These are phyloP conservation scores for Hyphodiscus hymeniophilus DNA, from an alignment of 495 filamentous ascomycete species.

Conservation along the genomic window DNA sequence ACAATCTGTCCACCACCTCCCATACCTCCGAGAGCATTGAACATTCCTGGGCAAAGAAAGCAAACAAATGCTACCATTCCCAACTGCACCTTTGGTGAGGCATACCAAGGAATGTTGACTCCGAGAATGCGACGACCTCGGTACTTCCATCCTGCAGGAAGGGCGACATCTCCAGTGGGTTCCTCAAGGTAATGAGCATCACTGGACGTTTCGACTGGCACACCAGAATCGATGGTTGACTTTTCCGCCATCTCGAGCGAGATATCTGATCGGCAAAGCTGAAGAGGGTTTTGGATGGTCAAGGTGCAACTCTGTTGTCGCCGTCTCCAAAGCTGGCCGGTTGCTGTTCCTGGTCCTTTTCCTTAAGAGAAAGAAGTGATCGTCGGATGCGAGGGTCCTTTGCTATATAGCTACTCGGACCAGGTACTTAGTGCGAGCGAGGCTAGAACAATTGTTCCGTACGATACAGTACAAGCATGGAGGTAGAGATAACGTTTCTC, in stretches of 20 bases:
- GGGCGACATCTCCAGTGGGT: neutral
- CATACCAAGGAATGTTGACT: constrained; percentile 58
- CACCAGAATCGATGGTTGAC: neutral
- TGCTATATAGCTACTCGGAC: neutral
- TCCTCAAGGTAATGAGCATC: neutral
- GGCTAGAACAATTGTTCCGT: too few species aligned
- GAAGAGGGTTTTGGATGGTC: too few species aligned
- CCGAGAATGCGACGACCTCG: constrained; percentile 48
- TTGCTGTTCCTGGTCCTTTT: too few species aligned
- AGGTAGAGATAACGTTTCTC: neutral
- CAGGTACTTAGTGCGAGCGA: too few species aligned
- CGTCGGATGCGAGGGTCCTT: neutral
- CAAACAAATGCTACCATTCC: constrained; percentile 75
- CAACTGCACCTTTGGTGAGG: constrained; percentile 67
- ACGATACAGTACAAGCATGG: too few species aligned
- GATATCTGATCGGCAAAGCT: neutral
- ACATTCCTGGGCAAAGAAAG: constrained; percentile 76
- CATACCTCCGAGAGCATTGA: constrained; percentile 68
- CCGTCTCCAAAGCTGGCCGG: too few species aligned
- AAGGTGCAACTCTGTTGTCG: too few species aligned
- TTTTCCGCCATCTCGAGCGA: neutral
- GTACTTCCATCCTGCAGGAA: constrained; percentile 56
- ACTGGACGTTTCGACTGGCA: neutral
- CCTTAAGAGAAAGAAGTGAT: too few species aligned
- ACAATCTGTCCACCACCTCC: constrained; percentile 69